Base-by-base conservation (phyloP, 1,284 basidiomycete genomes). In the Ganoderma multipileum region DNA sequence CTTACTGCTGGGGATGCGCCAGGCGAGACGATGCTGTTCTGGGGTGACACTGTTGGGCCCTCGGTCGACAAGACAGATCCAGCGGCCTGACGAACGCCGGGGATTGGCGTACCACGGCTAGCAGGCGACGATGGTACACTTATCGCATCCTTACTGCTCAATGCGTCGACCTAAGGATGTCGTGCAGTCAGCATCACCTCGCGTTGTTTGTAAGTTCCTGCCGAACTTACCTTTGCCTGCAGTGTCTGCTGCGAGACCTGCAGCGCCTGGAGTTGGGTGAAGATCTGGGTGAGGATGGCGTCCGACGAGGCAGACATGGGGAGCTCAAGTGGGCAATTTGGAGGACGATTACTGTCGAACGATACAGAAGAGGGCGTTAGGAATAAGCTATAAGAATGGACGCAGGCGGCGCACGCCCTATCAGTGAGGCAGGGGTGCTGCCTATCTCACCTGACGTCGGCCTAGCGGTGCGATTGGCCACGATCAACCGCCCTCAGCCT, bases 171-270 rank as follows among this genome's bases (percentile, higher is more conserved):
- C 84, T 86, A 60, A 41, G n/a, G 14, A 30, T 2, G 16, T 14
- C 36, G 11, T n/a, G 68, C 42, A 63, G 23, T 39, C 38, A 26
- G 36, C 18, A 63, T 64, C 36, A 12, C 12, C n/a, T 7, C n/a
- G 23, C 18, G 20, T n/a, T 33, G 26, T 52, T 23, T 20, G 28
- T 23, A 39, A 8, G 12, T 7, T 41, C 11, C 20, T 9, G 20
- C 30, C n/a, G 20, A 28, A 77, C 80, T 54, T 72, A 91, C 92
- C 85, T 94, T 92, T 33, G 90, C 89, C 73, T 93, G 89, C 69
- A 94, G 81, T 0, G 87, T 84, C 79, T 93, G 90, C 77, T 94
- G 92, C 62, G 87, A 88, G 65, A 90, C 80, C 78, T 92, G 90
- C 73, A 95, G 82, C 5, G 87, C 81, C 74, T 91, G 84, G 66